Evolutionary conservation across 306 rosid species (phyloP).

Genomic region (Acmispon strigosus): DNA sequence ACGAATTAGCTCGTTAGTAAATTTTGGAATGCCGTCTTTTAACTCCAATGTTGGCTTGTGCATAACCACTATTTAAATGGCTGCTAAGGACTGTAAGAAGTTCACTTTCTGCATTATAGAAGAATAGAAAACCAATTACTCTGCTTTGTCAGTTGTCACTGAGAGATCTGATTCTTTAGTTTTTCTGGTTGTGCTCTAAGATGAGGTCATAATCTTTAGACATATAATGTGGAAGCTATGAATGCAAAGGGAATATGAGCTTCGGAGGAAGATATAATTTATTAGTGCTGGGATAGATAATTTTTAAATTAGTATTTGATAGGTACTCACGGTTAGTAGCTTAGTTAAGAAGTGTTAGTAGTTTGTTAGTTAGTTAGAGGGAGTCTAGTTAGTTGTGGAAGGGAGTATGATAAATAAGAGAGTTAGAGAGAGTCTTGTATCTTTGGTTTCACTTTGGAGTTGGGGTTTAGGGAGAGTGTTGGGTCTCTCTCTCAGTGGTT

Average conservation of each 20-base stretch:
- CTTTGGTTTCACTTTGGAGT: no score
- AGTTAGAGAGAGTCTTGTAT: no score
- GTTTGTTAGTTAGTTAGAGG: no score
- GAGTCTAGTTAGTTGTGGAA: no score
- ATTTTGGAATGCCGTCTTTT: not conserved
- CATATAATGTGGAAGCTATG: not conserved
- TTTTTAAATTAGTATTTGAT: not conserved
- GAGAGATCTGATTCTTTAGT: not conserved
- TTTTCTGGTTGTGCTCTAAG: not conserved
- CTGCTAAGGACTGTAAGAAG: not conserved
- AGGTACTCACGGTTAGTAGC: no score
- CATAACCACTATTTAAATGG: not conserved
- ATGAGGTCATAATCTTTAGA: not conserved
- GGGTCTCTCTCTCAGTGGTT: no score
- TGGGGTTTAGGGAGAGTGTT: no score
- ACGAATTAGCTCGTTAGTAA: not conserved
- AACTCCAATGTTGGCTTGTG: not conserved
- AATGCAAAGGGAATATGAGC: not conserved
- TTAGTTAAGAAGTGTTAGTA: no score
- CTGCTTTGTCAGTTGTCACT: not conserved
- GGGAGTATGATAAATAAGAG: no score
- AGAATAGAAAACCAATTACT: not conserved
- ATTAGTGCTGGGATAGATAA: not conserved
- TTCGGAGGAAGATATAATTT: not conserved
- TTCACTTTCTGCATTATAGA: not conserved